Evolutionary conservation across 2,329 filamentous ascomycete genomes (phyloP).

Genomic region (Colletotrichum theobromicola): DNA sequence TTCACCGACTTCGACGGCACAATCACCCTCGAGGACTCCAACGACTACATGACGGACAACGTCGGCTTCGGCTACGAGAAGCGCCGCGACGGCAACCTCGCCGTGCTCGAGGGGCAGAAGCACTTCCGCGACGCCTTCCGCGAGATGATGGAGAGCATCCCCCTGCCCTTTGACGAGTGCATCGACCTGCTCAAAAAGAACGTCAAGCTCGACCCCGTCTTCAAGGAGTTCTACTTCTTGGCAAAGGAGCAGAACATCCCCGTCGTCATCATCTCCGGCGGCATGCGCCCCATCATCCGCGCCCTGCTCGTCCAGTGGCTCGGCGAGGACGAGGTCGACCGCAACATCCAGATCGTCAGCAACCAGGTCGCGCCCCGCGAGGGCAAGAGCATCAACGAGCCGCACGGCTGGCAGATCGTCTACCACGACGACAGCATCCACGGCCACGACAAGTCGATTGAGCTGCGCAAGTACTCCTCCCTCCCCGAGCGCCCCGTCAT

Average conservation of each 20-base stretch:
- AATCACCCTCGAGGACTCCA: slow-evolving; percentile 76
- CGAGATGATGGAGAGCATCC: slow-evolving; percentile 90
- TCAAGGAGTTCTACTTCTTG: slow-evolving; percentile 89
- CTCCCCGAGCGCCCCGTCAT: slow-evolving; percentile 78
- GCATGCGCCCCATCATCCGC: slow-evolving; percentile 91
- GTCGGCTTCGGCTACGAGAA: slow-evolving; percentile 80
- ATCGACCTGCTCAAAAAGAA: slow-evolving; percentile 78
- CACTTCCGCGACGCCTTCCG: slow-evolving; percentile 87
- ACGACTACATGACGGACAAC: slow-evolving; percentile 84
- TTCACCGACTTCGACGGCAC: slow-evolving; percentile 99
- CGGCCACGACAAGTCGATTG: slow-evolving; percentile 96
- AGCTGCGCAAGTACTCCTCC: slow-evolving; percentile 85
- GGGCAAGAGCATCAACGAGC: slow-evolving; percentile 76
- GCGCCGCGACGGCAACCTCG: slow-evolving; percentile 75
- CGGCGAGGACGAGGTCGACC: slow-evolving; percentile 72
- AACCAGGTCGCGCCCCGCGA: slow-evolving; percentile 74
- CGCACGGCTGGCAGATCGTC: slow-evolving; percentile 84
- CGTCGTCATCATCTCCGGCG: slow-evolving; percentile 88
- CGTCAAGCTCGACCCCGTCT: slow-evolving; percentile 88
- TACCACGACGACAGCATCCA: slow-evolving; percentile 90
- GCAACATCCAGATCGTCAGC: slow-evolving; percentile 87
- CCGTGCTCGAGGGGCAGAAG: slow-evolving; percentile 73
- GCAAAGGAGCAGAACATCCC: slow-evolving; percentile 82
- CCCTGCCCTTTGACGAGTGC: slow-evolving; percentile 80
- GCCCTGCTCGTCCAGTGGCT: slow-evolving; percentile 81